phyloP scores from a whole-genome alignment of 2,329 filamentous ascomycete genomes.

The Albifimbria verrucaria region DNA sequence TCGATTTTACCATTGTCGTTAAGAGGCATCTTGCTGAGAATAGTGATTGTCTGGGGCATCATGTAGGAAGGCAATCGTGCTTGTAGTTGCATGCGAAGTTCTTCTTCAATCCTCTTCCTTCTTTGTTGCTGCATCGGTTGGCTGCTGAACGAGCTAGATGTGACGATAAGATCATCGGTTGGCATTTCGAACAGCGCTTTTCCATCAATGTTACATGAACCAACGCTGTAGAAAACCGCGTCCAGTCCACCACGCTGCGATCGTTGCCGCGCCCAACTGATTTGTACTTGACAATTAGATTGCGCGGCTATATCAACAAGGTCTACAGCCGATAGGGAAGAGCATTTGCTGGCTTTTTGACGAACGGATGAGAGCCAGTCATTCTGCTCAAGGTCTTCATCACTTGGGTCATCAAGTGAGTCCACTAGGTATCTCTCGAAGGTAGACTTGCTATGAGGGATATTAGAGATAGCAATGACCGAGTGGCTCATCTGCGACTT shows the following conservation, averaged over 20 bases:
- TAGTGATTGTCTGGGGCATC: constrained; percentile 17
- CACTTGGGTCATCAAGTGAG: constrained; percentile 1
- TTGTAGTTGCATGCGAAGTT: constrained; percentile 1
- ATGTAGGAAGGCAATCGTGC: constrained; percentile 19
- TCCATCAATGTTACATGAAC: neutral
- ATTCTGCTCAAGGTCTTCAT: neutral
- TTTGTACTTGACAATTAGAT: constrained; percentile 42
- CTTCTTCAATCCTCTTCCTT: neutral
- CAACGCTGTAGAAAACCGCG: constrained; percentile 32
- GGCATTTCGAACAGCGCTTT: constrained; percentile 19
- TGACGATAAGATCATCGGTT: constrained; percentile 8
- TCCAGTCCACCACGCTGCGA: constrained; percentile 21
- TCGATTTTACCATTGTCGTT: constrained; percentile 22
- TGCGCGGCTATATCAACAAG: constrained; percentile 18
- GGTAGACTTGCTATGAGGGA: constrained; percentile 25
- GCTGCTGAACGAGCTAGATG: constrained; percentile 4
- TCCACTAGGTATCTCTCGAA: constrained; percentile 19
- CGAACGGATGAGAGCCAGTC: constrained; percentile 9
- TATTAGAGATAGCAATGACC: constrained; percentile 17
- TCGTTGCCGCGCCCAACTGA: constrained; percentile 39
- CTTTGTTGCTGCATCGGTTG: constrained; percentile 8
- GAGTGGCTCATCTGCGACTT: neutral
- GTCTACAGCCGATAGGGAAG: constrained; percentile 12
- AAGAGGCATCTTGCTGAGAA: constrained; percentile 20
- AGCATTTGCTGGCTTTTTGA: neutral